These are phyloP conservation scores for Tinospora cordifolia DNA, from an alignment of 164 flowering plant genomes.

Conservation along the genomic window DNA sequence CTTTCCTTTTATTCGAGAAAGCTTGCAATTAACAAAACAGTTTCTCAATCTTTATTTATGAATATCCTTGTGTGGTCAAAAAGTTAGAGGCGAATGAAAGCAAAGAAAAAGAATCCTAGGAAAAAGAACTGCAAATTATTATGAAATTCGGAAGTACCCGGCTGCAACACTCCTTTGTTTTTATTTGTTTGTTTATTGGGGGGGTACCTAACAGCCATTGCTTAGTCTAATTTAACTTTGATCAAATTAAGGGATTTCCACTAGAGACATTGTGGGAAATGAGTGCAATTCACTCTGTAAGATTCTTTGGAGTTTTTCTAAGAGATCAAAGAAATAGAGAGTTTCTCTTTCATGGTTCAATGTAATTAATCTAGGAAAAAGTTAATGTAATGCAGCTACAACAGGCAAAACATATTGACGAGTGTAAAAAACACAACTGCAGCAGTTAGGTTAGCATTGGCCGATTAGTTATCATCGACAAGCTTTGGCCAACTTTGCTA, in stretches of 20 bases:
- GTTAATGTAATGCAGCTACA: too few species aligned
- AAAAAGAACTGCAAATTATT: background rate
- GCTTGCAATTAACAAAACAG: background rate
- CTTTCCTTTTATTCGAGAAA: background rate
- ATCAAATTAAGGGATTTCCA: background rate
- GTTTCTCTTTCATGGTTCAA: background rate
- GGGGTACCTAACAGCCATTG: background rate
- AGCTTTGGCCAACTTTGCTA: too few species aligned
- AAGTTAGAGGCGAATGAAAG: constrained; percentile 3
- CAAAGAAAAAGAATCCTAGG: constrained; percentile 5
- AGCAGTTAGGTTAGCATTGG: too few species aligned
- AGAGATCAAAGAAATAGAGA: background rate
- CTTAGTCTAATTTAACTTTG: background rate
- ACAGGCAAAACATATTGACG: too few species aligned
- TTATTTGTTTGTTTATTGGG: too few species aligned
- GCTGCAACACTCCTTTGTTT: too few species aligned
- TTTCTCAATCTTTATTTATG: constrained; percentile 7
- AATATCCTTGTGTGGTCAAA: constrained; percentile 12
- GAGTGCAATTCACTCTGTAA: constrained; percentile 8
- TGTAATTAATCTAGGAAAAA: too few species aligned
- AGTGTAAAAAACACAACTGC: too few species aligned
- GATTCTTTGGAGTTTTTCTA: background rate
- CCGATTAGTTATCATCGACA: too few species aligned
- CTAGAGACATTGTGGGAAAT: background rate
- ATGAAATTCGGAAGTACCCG: background rate